Evolutionary conservation across 2,329 filamentous ascomycete genomes (phyloP).

Genomic region (Fusarium vanettenii): DNA sequence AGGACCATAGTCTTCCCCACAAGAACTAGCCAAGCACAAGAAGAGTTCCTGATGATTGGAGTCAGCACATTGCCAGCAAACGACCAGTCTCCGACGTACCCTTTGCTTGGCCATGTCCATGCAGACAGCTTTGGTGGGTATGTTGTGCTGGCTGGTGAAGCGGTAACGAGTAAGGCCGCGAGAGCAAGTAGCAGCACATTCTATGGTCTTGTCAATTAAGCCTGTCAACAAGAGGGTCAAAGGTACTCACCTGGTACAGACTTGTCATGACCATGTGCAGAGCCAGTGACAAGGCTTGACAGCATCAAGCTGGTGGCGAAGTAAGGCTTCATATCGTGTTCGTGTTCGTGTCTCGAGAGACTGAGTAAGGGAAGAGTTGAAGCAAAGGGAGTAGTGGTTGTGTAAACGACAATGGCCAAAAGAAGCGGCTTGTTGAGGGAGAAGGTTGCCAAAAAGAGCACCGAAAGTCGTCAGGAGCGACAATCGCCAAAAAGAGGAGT

Average conservation of each 20-base stretch:
- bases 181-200: constrained; percentile 34
- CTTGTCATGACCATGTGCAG: neutral
- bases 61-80: constrained; percentile 26
- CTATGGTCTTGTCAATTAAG: constrained; percentile 12
- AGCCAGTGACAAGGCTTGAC: constrained; percentile 14
- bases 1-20: constrained; percentile 44
- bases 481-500: neutral
- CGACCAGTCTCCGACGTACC: constrained; percentile 21
- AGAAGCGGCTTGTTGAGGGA: neutral
- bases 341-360: neutral
- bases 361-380: constrained; percentile 22
- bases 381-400: constrained; percentile 39
- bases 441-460: neutral
- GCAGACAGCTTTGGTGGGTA: constrained; percentile 24
- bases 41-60: constrained; percentile 43
- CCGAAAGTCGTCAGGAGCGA: neutral
- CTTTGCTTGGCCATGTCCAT: constrained; percentile 38
- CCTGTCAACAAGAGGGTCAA: neutral
- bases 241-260: constrained; percentile 22
- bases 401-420: constrained; percentile 50
- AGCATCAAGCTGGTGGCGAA: constrained; percentile 21
- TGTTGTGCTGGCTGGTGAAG: constrained; percentile 4
- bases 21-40: constrained; percentile 46
- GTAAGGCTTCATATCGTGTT: constrained; percentile 39
- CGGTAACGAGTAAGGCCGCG: constrained; percentile 12